Base-by-base conservation (phyloP, 2,329 filamentous ascomycete genomes). In the Arthrinium puccinioides region DNA sequence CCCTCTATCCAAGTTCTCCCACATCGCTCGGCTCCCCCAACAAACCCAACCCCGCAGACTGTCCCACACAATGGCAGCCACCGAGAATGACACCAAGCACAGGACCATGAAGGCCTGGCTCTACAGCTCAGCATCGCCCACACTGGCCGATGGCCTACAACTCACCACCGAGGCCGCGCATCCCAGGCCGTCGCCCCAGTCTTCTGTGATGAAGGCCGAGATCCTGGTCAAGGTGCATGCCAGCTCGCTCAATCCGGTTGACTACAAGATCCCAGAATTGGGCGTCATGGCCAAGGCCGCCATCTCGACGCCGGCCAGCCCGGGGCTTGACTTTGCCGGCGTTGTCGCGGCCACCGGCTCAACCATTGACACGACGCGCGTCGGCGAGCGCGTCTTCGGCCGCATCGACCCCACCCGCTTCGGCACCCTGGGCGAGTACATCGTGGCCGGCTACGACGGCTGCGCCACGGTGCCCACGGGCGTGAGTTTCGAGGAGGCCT, bases 201-300 rank as follows among this genome's bases (percentile, higher is more conserved):
- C 44, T 50, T 13, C 55, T 54, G 29, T 59, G 44, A 41, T 48
- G 48, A n/a, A 57, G 55, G 51, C 66, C 25, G 63, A 76, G 43
- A 51, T 80, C 30, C 64, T 82, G 11, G 60, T 83, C 33, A 59
- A 71, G 43, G 70, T 83, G 7, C 56, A 71, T 40, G 60, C 66
- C 39, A 63, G 66, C 19, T 60, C 70, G 18, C 52, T 82, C 44
- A 84, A 83, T 51, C 78, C 78, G 0, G 72, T 72, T 20, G 81
- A 84, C 63, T 74, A 78, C 66, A 84, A 84, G 55, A 45, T 74
- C 2, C 63, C 73, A 9, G 77, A 82, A 49, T 15, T 60, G 3
- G 57, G 68, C 20, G 55, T 66, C 0, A 38, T 72, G 6, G 53
- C 54, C 2, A 58, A 62, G 4, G 43, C 63, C 16, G 25, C 65